Evolutionary conservation across 805 yeast genomes (phyloP), one percentile per base, ranked within the genome.

Genomic region (Spathaspora sp.): DNA sequence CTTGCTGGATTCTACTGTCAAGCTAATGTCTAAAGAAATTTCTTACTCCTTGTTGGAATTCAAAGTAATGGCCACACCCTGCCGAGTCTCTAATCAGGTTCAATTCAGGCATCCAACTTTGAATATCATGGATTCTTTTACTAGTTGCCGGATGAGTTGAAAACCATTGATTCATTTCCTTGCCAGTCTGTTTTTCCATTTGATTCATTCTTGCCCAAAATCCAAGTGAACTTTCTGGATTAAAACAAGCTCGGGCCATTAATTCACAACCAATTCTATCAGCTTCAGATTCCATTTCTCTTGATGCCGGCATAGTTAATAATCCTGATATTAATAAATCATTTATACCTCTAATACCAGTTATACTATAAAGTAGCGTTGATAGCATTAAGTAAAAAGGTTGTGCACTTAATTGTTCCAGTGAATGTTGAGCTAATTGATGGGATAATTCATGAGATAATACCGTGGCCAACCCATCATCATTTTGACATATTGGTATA

Each of bases 261-360:
- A 93, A 76, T 83, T 90, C 86, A 54, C 94, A 72, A 0, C 99
- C 99, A 29, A 94, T 92, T 60, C 86, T 85, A 68, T 94, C 99
- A 0, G 99, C 98, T 66, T 94, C 99, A 0, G 90, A 79, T 68
- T 94, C 99, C 97, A 90, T 90, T 53, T 82, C 89, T 60, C 99
- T 76, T 0, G 96, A 87, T 0, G 96, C 87, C 0, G 97, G 97
- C 79, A 86, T 80, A 57, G 82, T 80, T 47, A 91, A 64, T 12
- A 82, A 63, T 0, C 90, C 77, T 26, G 77, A 77, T 14, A 89
- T 66, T 23, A 78, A 52, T 31, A 87, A 56, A 49, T 79, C 77
- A 59, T 80, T 80, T 51, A 87, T 61, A 46, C 71, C 59, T 49
- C 76, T 69, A 5, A 83, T 69, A 5, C 96, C 90, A 4, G 92